Percentiles rank a stretch among this genome's conserved stretches.
These are phyloP conservation scores for Fusarium illudens DNA, from an alignment of 2,329 filamentous ascomycete species.

Conservation along the genomic window DNA sequence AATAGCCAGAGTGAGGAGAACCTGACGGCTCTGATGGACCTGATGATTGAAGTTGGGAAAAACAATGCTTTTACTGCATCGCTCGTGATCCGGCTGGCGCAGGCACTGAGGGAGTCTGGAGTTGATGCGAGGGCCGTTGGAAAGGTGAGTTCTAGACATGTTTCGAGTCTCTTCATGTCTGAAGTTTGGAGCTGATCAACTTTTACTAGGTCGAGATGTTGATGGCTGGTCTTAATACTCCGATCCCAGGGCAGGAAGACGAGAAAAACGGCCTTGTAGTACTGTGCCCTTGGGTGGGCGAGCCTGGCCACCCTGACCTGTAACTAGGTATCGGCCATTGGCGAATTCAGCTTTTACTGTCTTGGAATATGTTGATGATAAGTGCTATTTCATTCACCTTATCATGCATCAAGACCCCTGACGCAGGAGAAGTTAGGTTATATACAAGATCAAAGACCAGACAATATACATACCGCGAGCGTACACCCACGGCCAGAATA, in stretches of 20 bases:
- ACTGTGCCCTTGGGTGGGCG: constrained; percentile 5
- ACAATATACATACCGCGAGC: background rate
- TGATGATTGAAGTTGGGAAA: constrained; percentile 63
- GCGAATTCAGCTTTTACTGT: too few relatives aligned
- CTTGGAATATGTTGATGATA: too few relatives aligned
- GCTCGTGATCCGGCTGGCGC: constrained; percentile 73
- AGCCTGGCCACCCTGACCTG: background rate
- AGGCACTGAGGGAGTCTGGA: constrained; percentile 62
- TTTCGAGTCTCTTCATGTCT: background rate
- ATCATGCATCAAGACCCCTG: too few relatives aligned
- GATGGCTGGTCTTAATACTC: constrained; percentile 11
- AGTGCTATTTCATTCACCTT: too few relatives aligned
- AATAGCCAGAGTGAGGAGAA: constrained; percentile 53
- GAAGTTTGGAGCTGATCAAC: background rate
- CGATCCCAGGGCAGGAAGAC: constrained; percentile 23
- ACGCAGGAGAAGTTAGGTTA: background rate
- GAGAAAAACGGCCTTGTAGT: constrained; percentile 25
- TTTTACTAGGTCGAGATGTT: constrained; percentile 8
- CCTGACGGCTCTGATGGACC: constrained; percentile 67
- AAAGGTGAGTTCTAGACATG: background rate
- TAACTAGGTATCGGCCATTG: too few relatives aligned
- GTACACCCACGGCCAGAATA: background rate
- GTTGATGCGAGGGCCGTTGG: constrained; percentile 11
- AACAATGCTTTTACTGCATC: constrained; percentile 23
- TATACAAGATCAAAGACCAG: background rate